Evolutionary conservation across 2,329 filamentous ascomycete genomes (phyloP), one percentile per base, ranked within the genome.

Genomic region (Pseudogymnoascus sp.): DNA sequence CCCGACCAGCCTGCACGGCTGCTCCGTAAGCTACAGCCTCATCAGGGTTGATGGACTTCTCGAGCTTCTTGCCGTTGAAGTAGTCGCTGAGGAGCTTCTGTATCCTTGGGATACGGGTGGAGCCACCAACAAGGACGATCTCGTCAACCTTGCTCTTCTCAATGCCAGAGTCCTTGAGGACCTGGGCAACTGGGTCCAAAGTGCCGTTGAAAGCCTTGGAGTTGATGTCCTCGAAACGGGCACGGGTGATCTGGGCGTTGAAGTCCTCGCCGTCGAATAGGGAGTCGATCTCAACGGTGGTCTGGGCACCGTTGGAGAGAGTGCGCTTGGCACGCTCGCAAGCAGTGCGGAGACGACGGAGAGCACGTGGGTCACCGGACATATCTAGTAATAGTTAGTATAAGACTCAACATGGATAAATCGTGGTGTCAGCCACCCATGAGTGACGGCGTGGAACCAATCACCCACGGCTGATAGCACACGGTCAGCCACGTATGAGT

Each of bases 291-390:
- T 99, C 95, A 73, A 97, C 91, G 72, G 92, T 96, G 74, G 95
- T 96, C 82, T 97, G 93, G 66, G 95, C 93, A 79, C 91, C 93
- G 81, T 92, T 96, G 77, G 95, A 97, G 63, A 97, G 86, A 69
- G 95, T 97, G 81, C 95, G 89, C 91, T 99, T 99, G 80, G 95
- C 95, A 86, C 95, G 93, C 85, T 99, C 95, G 81, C 95, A 97
- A 81, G 93, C 93, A 74, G 95, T 97, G 73, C 95, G 87, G 75
- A 99, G 90, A 83, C 95, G 89, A 77, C 95, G 91, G 68, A 99
- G 90, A 68, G 95, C 95, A 80, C 95, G 91, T 71, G 95, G 80
- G 76, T 97, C 95, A 69, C 85, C 84, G 65, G 85, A 87, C 68
- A 96, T 82, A 74, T 93, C 47, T 56, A 56, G 8, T 19, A 8